Percentiles rank a stretch among this genome's conserved stretches.
Evolutionary conservation across 2,329 filamentous ascomycete genomes (phyloP).

Genomic region (Rachicladosporium sp.): DNA sequence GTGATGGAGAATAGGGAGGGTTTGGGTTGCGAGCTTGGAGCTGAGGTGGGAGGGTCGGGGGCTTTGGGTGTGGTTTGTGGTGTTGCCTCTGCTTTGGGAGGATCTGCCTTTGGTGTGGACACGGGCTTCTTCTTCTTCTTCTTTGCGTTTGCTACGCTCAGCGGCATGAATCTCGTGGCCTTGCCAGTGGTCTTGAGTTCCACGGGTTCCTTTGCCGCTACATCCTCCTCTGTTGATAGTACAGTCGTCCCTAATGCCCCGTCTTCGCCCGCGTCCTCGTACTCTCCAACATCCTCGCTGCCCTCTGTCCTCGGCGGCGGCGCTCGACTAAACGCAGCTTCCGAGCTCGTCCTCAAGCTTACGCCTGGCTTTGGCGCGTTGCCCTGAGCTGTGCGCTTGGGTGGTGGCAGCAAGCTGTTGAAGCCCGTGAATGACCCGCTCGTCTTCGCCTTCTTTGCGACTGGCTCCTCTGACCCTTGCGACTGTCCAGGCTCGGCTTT

Average conservation of each 20-base stretch:
- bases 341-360: constrained; percentile 69
- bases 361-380: constrained; percentile 43
- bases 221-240: background rate
- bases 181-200: constrained; percentile 63
- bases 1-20: constrained; percentile 14
- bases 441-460: constrained; percentile 58
- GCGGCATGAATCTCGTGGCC: constrained; percentile 74
- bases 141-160: constrained; percentile 68
- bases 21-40: constrained; percentile 6
- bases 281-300: constrained; percentile 13
- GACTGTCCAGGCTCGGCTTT: constrained; percentile 26
- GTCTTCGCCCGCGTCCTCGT: constrained; percentile 1
- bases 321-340: constrained; percentile 66
- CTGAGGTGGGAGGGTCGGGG: constrained; percentile 5
- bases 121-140: constrained; percentile 49
- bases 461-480: constrained; percentile 38
- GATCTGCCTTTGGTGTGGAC: background rate
- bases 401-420: constrained; percentile 74
- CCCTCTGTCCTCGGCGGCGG: constrained; percentile 32
- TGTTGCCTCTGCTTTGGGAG: background rate
- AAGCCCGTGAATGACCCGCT: constrained; percentile 63
- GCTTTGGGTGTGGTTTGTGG: background rate
- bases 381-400: constrained; percentile 45
- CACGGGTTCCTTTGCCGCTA: constrained; percentile 22
- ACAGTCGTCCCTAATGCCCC: background rate